Percentiles rank a stretch among this genome's conserved stretches.
Conservation (phyloP, 1,139 yeast genomes). For the Suhomyces panamericanus region DNA sequence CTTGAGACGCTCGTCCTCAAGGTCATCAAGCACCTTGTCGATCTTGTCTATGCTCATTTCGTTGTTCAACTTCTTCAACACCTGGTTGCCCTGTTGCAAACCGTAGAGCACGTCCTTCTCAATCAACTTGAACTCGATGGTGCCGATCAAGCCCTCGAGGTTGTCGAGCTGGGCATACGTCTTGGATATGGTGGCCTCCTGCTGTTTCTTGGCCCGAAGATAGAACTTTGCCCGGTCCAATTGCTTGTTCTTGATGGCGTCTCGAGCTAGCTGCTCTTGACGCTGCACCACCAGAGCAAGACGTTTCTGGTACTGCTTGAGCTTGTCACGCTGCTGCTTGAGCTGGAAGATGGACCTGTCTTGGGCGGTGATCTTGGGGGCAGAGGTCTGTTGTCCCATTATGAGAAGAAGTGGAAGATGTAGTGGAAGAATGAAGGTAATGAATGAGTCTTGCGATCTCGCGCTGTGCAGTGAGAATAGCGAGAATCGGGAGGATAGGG, state of each 20-base stretch:
- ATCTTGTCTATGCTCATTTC: constrained; percentile 79
- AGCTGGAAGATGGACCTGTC: constrained; percentile 84
- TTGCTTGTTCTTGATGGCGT: constrained; percentile 55
- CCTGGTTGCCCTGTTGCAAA: constrained; percentile 73
- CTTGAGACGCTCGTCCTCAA: constrained; percentile 76
- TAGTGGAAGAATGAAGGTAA: not conserved
- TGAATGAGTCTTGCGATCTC: too few relatives aligned
- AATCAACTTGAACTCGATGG: constrained; percentile 84
- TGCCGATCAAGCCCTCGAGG: constrained; percentile 67
- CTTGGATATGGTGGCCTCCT: constrained; percentile 62
- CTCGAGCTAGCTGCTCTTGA: constrained; percentile 59
- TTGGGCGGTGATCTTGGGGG: constrained; percentile 70
- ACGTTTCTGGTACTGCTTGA: constrained; percentile 70
- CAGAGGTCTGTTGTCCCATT: constrained; percentile 47
- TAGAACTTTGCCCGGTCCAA: constrained; percentile 66
- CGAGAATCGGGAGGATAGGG: too few relatives aligned
- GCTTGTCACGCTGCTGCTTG: constrained; percentile 83
- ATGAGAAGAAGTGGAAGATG: not conserved
- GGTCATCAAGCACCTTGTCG: constrained; percentile 81
- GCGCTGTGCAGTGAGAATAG: too few relatives aligned
- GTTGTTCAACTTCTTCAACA: constrained; percentile 68
- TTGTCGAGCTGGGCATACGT: constrained; percentile 79
- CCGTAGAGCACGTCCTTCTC: constrained; percentile 85
- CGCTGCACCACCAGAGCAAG: constrained; percentile 55
- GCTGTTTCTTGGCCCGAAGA: constrained; percentile 77